These are phyloP conservation scores for Epichloe amarillans DNA, from an alignment of 2,329 filamentous ascomycete species.

Conservation along the genomic window DNA sequence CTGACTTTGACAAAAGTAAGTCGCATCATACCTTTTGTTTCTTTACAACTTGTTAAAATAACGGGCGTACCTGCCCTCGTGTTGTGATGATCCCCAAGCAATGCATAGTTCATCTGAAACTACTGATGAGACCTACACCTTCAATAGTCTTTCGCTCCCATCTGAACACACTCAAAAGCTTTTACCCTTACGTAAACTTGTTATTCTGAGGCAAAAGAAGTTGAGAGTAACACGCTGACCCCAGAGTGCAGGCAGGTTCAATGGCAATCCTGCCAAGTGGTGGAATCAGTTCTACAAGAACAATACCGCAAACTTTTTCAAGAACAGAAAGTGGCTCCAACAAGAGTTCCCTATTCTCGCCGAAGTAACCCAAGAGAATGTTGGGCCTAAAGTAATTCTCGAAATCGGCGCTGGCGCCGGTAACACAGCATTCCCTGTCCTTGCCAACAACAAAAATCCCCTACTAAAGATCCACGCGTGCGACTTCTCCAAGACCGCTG, in stretches of 20 bases:
- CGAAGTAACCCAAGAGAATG: conserved; percentile 56
- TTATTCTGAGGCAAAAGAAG: neutral
- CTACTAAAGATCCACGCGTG: conserved; percentile 78
- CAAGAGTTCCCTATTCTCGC: conserved; percentile 90
- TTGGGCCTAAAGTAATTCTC: conserved; percentile 58
- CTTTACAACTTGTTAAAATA: neutral
- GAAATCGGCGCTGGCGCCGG: conserved; percentile 93
- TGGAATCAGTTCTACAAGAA: conserved; percentile 99
- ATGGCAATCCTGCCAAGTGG: conserved; percentile 82
- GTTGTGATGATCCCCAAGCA: conserved; percentile 41
- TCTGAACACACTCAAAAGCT: conserved; percentile 35
- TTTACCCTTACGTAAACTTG: neutral
- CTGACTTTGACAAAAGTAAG: conserved; percentile 80
- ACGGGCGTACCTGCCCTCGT: conserved; percentile 15
- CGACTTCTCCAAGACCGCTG: conserved; percentile 90
- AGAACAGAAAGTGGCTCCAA: conserved; percentile 91
- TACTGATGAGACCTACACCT: conserved; percentile 45
- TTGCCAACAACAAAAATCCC: conserved; percentile 72
- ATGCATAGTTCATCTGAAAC: conserved; percentile 62
- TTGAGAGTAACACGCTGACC: conserved; percentile 24
- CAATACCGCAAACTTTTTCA: conserved; percentile 96
- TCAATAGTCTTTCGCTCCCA: conserved; percentile 57
- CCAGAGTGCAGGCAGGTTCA: conserved; percentile 56
- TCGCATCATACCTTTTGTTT: conserved; percentile 10
- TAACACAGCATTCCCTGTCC: conserved; percentile 88